Base-by-base conservation (phyloP, 2,329 filamentous ascomycete genomes). In the Exophiala sp. region DNA sequence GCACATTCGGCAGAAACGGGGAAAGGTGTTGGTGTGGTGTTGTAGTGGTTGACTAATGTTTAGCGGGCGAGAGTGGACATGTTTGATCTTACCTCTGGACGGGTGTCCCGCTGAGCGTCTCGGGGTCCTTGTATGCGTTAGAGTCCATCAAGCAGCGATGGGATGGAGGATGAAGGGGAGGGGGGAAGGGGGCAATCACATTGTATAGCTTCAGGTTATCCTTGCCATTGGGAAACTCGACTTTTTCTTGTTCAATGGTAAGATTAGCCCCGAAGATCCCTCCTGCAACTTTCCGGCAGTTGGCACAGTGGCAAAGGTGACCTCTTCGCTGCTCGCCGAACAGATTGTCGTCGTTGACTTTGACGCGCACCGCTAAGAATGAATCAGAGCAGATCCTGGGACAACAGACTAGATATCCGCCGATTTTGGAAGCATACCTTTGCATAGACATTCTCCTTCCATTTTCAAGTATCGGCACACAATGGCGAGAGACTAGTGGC, bases 261-360 rank as follows among this genome's bases (percentile, higher is more conserved):
- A 66, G 52, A 45, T 66, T 66, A 6, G 45, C 35, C 16, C 59
- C 60, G 40, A 58, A 53, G 42, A 55, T 46, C 52, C 67, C 70
- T 40, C 74, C 73, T 1, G 73, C 66, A 1, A 71, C 66, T 59
- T 76, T 77, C 35, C 73, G 69, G 62, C 74, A 77, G 53, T 77
- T 78, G 27, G 65, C 62, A 61, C 75, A 77, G 54, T 77, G 72
- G 61, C 74, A 77, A 6, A 76, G 61, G 55, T 74, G 70, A 1
- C 74, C 73, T 23, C 71, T 62, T 5, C 66, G 66, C 27, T 64
- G 64, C 9, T 64, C 66, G 23, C 56, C 55, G 60, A 76, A 77
- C 18, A 76, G 69, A 14, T 75, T 70, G 10, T 58, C 54, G 53
- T 76, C 74, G 51, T 66, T 66, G 58, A 77, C 72, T 7, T 68